Conservation (phyloP, 768 basidiomycete species). For the Suillus hirtellus region DNA sequence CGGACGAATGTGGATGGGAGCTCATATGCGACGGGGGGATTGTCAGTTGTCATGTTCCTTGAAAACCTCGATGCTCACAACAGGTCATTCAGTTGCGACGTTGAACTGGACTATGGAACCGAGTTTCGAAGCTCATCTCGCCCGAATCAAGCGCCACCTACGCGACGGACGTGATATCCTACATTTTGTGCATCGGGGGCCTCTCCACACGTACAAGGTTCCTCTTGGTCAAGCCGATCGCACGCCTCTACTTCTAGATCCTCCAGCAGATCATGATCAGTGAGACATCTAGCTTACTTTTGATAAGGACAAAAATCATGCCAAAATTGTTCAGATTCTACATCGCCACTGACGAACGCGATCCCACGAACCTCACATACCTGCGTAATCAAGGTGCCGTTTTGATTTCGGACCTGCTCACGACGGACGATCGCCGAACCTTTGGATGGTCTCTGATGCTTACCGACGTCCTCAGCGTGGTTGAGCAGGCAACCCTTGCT, state of each 20-base stretch:
- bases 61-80: too few species aligned
- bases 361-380: constrained; percentile 30
- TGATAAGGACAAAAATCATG: not conserved
- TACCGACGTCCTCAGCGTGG: constrained; percentile 42
- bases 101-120: constrained; percentile 37
- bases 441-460: constrained; percentile 45
- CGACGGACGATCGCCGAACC: constrained; percentile 38
- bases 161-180: constrained; percentile 20
- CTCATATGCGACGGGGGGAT: constrained; percentile 47
- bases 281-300: constrained; percentile 11
- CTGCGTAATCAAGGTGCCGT: constrained; percentile 39
- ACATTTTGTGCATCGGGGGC: constrained; percentile 23
- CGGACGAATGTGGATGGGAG: constrained; percentile 44
- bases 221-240: constrained; percentile 22
- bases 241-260: constrained; percentile 24
- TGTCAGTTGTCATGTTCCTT: constrained; percentile 28
- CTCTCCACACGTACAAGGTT: constrained; percentile 21
- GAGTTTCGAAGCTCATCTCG: constrained; percentile 33
- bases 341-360: constrained; percentile 46
- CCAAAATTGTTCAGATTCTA: constrained; percentile 27
- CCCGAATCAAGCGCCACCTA: constrained; percentile 32
- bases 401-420: constrained; percentile 43
- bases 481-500: constrained; percentile 42
- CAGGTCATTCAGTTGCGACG: constrained; percentile 23
- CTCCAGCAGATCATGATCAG: constrained; percentile 26